phyloP scores from a whole-genome alignment of 1,284 basidiomycete genomes.

The Boletellus sp. region DNA sequence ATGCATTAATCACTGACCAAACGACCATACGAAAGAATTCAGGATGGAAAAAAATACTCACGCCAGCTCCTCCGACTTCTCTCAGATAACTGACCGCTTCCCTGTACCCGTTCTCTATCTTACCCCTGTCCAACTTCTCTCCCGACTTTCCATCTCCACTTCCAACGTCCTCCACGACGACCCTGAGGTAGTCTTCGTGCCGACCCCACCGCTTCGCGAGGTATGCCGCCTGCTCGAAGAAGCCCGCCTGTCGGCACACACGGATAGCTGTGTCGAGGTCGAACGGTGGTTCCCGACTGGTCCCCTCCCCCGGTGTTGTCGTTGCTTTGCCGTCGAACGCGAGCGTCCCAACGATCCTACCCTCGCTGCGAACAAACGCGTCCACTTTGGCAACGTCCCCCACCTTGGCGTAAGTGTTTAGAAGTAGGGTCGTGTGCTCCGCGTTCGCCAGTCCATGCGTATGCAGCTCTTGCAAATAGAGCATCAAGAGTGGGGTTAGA shows the following conservation, averaged over 20 bases:
- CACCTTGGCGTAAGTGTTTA: constrained; percentile 97
- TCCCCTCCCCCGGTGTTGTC: constrained; percentile 28
- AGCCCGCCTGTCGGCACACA: constrained; percentile 94
- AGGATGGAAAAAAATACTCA: constrained; percentile 39
- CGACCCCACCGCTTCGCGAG: constrained; percentile 88
- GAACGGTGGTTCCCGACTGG: constrained; percentile 78
- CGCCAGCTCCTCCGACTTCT: constrained; percentile 72
- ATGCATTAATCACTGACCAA: background rate
- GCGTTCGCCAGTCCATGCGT: constrained; percentile 86
- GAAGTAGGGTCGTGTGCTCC: constrained; percentile 92
- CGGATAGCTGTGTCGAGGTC: constrained; percentile 96
- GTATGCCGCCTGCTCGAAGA: constrained; percentile 93
- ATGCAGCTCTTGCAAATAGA: constrained; percentile 95
- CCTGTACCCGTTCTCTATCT: constrained; percentile 41
- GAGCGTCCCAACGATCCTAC: constrained; percentile 33
- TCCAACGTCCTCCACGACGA: constrained; percentile 89
- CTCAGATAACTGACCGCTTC: constrained; percentile 85
- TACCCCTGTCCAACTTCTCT: constrained; percentile 21
- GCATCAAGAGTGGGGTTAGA: constrained; percentile 90
- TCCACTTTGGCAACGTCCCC: constrained; percentile 89
- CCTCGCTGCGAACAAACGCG: constrained; percentile 87
- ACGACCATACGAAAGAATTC: background rate
- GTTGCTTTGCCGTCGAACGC: constrained; percentile 27
- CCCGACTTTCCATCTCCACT: background rate
- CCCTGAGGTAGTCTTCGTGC: constrained; percentile 91